Conservation (phyloP, 2,329 filamentous ascomycete genomes). For the Microsporum audouinii region DNA sequence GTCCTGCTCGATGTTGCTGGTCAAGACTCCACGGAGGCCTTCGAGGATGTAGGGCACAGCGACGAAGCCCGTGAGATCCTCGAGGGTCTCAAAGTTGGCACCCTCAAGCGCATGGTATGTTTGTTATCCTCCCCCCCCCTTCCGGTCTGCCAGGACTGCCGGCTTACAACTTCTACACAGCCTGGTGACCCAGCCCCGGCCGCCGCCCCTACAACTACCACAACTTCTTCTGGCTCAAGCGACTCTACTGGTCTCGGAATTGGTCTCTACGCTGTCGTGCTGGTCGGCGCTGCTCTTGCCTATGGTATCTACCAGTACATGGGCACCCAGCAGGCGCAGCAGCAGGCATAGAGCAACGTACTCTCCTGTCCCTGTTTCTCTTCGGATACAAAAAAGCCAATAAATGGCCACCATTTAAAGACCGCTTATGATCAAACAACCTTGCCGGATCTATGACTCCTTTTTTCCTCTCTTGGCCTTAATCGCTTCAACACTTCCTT, state of each 20-base stretch:
- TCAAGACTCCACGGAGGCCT: slow-evolving; percentile 93
- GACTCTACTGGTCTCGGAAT: slow-evolving; percentile 49
- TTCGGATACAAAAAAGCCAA: not conserved
- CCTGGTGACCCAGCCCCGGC: slow-evolving; percentile 64
- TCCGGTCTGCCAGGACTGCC: not conserved
- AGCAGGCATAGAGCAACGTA: not conserved
- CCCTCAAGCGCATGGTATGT: slow-evolving; percentile 68
- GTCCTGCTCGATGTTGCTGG: slow-evolving; percentile 91
- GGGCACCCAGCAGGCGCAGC: slow-evolving; percentile 12
- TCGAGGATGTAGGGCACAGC: slow-evolving; percentile 98
- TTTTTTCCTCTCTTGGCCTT: not conserved
- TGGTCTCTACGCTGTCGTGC: slow-evolving; percentile 67
- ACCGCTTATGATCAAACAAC: not conserved
- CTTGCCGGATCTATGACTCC: slow-evolving; percentile 1
- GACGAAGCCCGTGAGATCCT: slow-evolving; percentile 96
- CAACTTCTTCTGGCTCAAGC: slow-evolving; percentile 25
- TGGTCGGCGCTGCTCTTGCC: slow-evolving; percentile 63
- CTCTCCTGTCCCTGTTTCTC: not conserved
- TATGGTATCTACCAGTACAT: slow-evolving; percentile 81
- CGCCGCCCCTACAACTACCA: slow-evolving; percentile 38
- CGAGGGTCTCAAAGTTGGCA: slow-evolving; percentile 60
- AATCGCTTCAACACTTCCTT: not conserved
- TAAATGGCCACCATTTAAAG: not conserved
- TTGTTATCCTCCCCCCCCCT: not conserved
- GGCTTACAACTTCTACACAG: slow-evolving; percentile 25